A percentile compares a stretch with the other conserved stretches of the same genome.
phyloP scores from a whole-genome alignment of 805 yeast species.

The Wickerhamiella brachini region DNA sequence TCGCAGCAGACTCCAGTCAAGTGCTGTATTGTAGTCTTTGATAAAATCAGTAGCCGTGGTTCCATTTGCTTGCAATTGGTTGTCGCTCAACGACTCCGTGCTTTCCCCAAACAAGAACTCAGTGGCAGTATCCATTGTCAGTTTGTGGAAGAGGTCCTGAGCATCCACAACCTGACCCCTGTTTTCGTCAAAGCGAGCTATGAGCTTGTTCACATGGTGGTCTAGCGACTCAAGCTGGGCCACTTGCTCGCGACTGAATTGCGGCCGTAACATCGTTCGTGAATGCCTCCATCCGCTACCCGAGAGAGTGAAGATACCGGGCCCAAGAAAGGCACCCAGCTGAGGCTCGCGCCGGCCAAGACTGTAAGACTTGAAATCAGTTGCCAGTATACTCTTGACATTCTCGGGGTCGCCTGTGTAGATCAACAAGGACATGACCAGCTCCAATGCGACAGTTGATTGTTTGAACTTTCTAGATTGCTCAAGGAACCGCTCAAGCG shows the following conservation, averaged over 20 bases:
- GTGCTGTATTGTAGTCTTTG: constrained; percentile 9
- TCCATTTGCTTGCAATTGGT: constrained; percentile 9
- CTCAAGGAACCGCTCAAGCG: neutral
- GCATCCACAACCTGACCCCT: constrained; percentile 13
- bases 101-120: constrained; percentile 20
- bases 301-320: constrained; percentile 26
- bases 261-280: constrained; percentile 26
- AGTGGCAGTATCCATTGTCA: constrained; percentile 22
- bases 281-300: constrained; percentile 27
- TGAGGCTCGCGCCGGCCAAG: constrained; percentile 20
- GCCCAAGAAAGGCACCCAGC: constrained; percentile 22
- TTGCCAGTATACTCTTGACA: constrained; percentile 20
- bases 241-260: constrained; percentile 24
- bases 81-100: constrained; percentile 9
- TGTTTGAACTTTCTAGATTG: neutral
- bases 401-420: constrained; percentile 22
- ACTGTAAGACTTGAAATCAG: constrained; percentile 21
- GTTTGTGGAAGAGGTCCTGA: constrained; percentile 13
- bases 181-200: constrained; percentile 4
- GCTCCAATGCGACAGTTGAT: neutral
- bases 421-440: constrained; percentile 6
- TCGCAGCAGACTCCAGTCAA: neutral
- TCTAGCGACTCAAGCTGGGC: constrained; percentile 18
- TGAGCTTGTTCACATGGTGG: constrained; percentile 18
- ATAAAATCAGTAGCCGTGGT: constrained; percentile 17